Conservation (phyloP, 805 yeast species). For the Komagataella ulmi region DNA sequence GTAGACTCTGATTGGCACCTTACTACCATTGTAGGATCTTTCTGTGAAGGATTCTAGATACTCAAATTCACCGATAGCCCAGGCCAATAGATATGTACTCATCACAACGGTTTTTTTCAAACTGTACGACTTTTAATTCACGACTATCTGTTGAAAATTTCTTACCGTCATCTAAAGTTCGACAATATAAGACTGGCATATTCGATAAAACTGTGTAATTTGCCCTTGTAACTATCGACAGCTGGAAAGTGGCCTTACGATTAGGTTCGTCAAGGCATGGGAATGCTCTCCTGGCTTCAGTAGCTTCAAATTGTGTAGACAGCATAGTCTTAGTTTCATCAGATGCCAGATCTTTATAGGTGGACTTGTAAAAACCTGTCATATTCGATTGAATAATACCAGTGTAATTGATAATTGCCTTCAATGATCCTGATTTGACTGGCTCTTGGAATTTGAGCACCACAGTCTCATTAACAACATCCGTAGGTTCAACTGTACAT, state of each 20-base stretch:
- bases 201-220: constrained; percentile 29
- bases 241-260: constrained; percentile 39
- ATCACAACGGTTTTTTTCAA: constrained; percentile 35
- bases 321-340: constrained; percentile 26
- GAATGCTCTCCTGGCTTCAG: constrained; percentile 45
- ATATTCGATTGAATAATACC: constrained; percentile 39
- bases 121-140: constrained; percentile 16
- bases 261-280: constrained; percentile 48
- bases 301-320: constrained; percentile 45
- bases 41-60: constrained; percentile 32
- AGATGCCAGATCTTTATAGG: constrained; percentile 19
- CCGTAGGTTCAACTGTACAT: neutral
- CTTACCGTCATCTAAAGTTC: constrained; percentile 11
- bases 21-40: constrained; percentile 23
- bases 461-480: constrained; percentile 35
- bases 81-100: constrained; percentile 45
- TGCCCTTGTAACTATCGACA: constrained; percentile 21
- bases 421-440: constrained; percentile 13
- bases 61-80: constrained; percentile 47
- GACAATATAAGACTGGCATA: constrained; percentile 23
- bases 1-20: constrained; percentile 36
- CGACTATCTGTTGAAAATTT: constrained; percentile 7
- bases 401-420: constrained; percentile 20
- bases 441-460: constrained; percentile 34
- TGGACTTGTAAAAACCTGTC: constrained; percentile 42